Evolutionary conservation across 2,329 filamentous ascomycete species (phyloP), one percentile per base, ranked within the genome.

Genomic region (Pyrenochaeta sp.): DNA sequence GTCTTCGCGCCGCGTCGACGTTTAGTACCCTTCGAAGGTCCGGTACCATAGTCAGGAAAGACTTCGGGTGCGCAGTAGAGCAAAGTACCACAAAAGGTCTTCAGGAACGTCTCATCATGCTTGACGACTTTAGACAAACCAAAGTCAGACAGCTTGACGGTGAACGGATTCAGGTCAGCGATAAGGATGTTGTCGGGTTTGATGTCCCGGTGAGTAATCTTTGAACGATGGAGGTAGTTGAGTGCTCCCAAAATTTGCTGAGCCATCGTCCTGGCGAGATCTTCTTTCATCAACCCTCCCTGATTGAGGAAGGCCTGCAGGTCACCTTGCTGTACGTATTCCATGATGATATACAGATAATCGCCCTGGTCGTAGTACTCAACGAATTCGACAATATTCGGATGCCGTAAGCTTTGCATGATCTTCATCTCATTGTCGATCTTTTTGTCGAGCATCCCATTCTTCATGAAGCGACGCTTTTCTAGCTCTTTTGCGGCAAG

Each of bases 181-280:
- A 98, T 91, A 40, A 99, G 83, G 59, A 99, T 97, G 72, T 99
- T 99, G 81, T 99, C 95, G 0, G 95, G 95, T 75, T 99, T 99
- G 72, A 99, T 93, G 77, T 99, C 95, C n/a, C 95, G 90, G 78
- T 99, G 95, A 0, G 94, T 98, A 68, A 99, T 97, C 72, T 90
- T 92, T 69, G 91, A 90, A 52, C 84, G 82, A 76, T 99, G 95
- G 8, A 99, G 83, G 75, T 99, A 97, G 30, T 88, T 88, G 51
- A 99, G 81, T 1, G 94, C 94, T 66, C 90, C 86, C 43, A 97
- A 80, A 36, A 98, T 86, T 75, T 96, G 92, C 22, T 80, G 76
- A 1, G 93, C 87, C 76, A 97, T 91, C 5, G 81, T 82, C 75
- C 90, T 88, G n/a, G 88, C 90, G 65, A 89, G 82, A 0, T 77